Conservation (phyloP, 148 eudicot genomes). For the Rhododendron vialii region DNA sequence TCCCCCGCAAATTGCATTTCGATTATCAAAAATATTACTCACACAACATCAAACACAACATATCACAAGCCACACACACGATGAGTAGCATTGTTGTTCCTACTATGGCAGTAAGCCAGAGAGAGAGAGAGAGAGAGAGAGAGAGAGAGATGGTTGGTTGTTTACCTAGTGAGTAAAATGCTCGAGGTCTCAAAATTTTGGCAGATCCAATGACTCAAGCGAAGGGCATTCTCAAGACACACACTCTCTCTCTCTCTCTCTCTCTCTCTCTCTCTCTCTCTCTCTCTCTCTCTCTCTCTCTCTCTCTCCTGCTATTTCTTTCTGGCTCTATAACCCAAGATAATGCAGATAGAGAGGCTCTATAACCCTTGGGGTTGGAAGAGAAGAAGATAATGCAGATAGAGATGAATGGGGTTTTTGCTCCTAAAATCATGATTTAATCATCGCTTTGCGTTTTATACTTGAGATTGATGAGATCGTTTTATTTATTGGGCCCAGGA, state of each 20-base stretch:
- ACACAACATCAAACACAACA: no score
- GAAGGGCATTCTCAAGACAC: not conserved
- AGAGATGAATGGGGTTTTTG: not conserved
- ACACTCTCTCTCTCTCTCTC: not conserved
- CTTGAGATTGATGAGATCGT: not conserved
- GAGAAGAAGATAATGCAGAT: not conserved
- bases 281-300: not conserved
- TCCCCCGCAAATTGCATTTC: not conserved
- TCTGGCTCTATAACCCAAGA: not conserved
- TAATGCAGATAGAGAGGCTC: no score
- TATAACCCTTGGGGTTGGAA: not conserved
- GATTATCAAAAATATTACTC: no score
- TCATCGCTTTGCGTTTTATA: not conserved
- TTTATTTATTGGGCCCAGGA: not conserved
- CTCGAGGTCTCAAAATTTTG: not conserved
- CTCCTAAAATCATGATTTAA: not conserved
- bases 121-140: not conserved
- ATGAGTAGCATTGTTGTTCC: not conserved
- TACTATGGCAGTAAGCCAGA: not conserved
- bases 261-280: not conserved
- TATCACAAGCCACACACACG: no score
- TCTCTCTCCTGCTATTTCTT: not conserved
- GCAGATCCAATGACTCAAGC: not conserved
- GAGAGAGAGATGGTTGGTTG: not conserved
- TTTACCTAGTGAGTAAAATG: not conserved